Evolutionary conservation across 352 stramenopile genomes (phyloP).

Genomic region (Globisporangium recalcitrans): DNA sequence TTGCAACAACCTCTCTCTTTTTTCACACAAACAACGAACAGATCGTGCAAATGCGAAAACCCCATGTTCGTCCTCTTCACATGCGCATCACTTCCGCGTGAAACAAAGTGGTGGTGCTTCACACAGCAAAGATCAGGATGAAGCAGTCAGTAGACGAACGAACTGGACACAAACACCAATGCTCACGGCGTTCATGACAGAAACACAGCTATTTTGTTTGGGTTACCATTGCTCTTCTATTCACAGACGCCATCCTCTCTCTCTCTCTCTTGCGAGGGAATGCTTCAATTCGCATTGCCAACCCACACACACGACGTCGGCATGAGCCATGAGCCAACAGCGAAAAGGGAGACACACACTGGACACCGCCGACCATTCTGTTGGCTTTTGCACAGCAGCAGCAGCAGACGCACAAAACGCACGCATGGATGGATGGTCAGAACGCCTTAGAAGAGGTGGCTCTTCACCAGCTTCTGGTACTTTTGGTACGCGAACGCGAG

Average conservation of each 20-base stretch:
- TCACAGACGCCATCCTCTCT: neutral
- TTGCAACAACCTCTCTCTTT: neutral
- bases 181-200: neutral
- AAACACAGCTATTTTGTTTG: constrained; percentile 8
- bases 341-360: neutral
- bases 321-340: neutral
- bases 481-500: constrained; percentile 76
- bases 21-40: neutral
- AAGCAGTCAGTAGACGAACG: neutral
- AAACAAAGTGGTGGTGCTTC: neutral
- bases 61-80: neutral
- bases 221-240: constrained; percentile 6
- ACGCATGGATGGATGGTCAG: neutral
- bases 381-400: neutral
- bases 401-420: neutral
- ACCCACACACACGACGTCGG: no score
- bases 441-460: constrained; percentile 53
- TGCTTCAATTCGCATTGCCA: constrained; percentile 5
- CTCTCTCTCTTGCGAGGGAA: neutral
- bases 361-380: neutral
- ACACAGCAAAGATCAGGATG: neutral
- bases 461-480: constrained; percentile 85
- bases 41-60: neutral
- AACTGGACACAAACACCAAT: neutral
- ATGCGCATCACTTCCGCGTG: neutral